These are phyloP conservation scores for Boletus pseudopeckii DNA, from an alignment of 768 basidiomycete species.

Conservation along the genomic window DNA sequence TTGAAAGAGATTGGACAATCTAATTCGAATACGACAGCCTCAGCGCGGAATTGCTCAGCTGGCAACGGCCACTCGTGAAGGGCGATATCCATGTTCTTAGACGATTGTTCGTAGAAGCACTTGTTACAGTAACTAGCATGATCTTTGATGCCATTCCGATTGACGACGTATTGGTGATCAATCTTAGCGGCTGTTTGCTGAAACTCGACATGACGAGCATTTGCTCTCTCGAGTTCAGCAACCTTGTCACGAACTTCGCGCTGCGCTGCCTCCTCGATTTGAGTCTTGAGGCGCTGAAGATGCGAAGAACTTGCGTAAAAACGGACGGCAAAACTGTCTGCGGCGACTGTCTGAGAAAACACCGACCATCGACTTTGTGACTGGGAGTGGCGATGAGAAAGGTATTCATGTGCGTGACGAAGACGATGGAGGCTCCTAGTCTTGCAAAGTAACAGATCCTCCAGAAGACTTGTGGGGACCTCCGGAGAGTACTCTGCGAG, in stretches of 20 bases:
- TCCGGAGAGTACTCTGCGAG: slow-evolving; percentile 34
- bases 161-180: slow-evolving; percentile 4
- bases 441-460: slow-evolving; percentile 30
- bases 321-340: slow-evolving; percentile 32
- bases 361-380: slow-evolving; percentile 27
- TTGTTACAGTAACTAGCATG: slow-evolving; percentile 22
- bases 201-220: slow-evolving; percentile 22
- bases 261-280: slow-evolving; percentile 33
- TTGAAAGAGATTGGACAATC: slow-evolving; percentile 37
- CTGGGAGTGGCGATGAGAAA: slow-evolving; percentile 29
- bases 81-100: slow-evolving; percentile 27
- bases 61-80: slow-evolving; percentile 51
- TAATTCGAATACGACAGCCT: slow-evolving; percentile 42
- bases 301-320: slow-evolving; percentile 28
- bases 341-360: slow-evolving; percentile 26
- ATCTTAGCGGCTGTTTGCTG: slow-evolving; percentile 1
- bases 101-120: slow-evolving; percentile 26
- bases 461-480: slow-evolving; percentile 25
- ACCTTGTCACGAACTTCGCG: slow-evolving; percentile 22
- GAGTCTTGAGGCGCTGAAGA: slow-evolving; percentile 25
- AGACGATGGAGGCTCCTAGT: slow-evolving; percentile 29
- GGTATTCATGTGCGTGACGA: slow-evolving; percentile 27
- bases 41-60: slow-evolving; percentile 8
- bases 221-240: slow-evolving; percentile 26
- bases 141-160: neutral